These are phyloP conservation scores for Puccinia hordei DNA, from an alignment of 1,284 basidiomycete species.

Conservation along the genomic window DNA sequence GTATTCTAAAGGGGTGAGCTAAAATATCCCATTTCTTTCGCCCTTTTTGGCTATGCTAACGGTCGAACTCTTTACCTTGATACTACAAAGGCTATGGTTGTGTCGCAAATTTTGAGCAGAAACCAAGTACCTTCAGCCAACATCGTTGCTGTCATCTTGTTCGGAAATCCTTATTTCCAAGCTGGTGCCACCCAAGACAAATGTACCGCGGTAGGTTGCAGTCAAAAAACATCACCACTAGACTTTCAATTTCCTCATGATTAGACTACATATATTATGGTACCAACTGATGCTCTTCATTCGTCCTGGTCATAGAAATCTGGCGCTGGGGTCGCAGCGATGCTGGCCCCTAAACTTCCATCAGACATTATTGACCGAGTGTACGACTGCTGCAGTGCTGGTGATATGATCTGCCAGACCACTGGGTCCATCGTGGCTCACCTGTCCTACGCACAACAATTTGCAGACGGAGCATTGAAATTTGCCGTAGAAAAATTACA, in stretches of 20 bases:
- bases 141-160: conserved; percentile 25
- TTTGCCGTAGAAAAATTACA: conserved; percentile 26
- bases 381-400: conserved; percentile 23
- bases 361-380: background rate
- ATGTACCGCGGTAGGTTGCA: conserved; percentile 21
- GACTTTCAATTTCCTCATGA: background rate
- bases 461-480: background rate
- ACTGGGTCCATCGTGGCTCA: conserved; percentile 11
- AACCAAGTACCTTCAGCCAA: background rate
- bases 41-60: background rate
- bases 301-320: background rate
- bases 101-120: conserved; percentile 11
- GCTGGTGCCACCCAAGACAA: conserved; percentile 22
- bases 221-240: background rate
- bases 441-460: background rate
- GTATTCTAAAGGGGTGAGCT: conserved; percentile 39
- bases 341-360: conserved; percentile 4
- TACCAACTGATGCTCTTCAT: background rate
- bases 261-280: background rate
- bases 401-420: conserved; percentile 41
- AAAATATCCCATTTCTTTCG: background rate
- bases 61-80: background rate
- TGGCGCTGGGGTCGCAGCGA: conserved; percentile 15
- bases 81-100: conserved; percentile 33
- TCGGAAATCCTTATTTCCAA: conserved; percentile 43